phyloP scores from a whole-genome alignment of 306 rosid species.

The Sphenostylis stenocarpa region DNA sequence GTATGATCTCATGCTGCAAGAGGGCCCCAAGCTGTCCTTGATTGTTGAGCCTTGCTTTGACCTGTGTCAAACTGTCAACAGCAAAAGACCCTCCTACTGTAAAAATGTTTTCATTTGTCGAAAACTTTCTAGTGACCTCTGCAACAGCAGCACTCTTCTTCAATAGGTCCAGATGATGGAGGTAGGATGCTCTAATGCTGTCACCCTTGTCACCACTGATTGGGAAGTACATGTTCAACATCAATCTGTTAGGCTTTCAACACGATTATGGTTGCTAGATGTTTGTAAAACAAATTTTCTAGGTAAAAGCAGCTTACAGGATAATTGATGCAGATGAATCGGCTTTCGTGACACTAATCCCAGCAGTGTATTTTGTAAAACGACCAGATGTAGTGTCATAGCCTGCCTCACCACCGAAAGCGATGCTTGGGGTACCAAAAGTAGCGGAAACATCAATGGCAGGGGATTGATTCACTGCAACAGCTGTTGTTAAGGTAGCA shows the following conservation, averaged over 20 bases:
- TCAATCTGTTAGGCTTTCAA: background rate
- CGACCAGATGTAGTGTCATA: conserved; percentile 72
- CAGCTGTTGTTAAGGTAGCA: conserved; percentile 64
- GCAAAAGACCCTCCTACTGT: conserved; percentile 87
- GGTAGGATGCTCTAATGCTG: conserved; percentile 71
- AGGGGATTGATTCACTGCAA: conserved; percentile 72
- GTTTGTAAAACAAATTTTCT: background rate
- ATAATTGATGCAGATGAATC: conserved; percentile 71
- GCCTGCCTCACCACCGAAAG: conserved; percentile 88
- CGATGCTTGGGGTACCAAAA: conserved; percentile 74
- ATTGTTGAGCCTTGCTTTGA: conserved; percentile 88
- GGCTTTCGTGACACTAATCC: conserved; percentile 60
- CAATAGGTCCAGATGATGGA: conserved; percentile 70
- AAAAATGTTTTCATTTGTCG: conserved; percentile 83
- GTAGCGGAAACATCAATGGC: conserved; percentile 72
- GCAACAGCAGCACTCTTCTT: conserved; percentile 79
- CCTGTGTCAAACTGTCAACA: conserved; percentile 69
- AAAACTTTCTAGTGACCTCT: conserved; percentile 76
- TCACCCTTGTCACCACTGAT: conserved; percentile 94
- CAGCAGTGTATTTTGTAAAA: conserved; percentile 82
- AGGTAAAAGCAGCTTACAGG: conserved; percentile 59
- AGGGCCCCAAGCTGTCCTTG: conserved; percentile 82
- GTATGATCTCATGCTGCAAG: conserved; percentile 85
- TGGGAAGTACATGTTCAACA: conserved; percentile 27
- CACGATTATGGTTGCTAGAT: background rate